phyloP scores from a whole-genome alignment of 805 yeast species.

The Sugiyamaella chiloensis region DNA sequence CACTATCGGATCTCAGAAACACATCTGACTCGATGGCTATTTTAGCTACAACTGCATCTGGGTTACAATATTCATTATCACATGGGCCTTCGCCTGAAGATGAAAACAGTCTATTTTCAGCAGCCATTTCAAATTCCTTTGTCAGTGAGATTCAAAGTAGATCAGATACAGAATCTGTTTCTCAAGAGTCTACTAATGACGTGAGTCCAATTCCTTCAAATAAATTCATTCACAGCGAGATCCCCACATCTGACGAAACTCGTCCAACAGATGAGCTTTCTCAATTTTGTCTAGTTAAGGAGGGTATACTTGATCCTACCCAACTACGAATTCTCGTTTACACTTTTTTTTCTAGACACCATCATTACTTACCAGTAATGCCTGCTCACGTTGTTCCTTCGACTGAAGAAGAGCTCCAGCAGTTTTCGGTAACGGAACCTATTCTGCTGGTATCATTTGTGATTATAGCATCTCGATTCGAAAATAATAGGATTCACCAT shows the following conservation, averaged over 20 bases:
- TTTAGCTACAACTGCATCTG: conserved; percentile 19
- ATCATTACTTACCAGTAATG: conserved; percentile 6
- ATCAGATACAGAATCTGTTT: not conserved
- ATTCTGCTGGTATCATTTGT: conserved; percentile 19
- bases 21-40: conserved; percentile 24
- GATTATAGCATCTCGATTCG: conserved; percentile 22
- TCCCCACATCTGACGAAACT: not conserved
- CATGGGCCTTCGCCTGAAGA: not conserved
- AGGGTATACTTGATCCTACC: conserved; percentile 15
- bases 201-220: not conserved
- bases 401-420: conserved; percentile 8
- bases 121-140: no score
- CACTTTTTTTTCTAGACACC: conserved; percentile 2
- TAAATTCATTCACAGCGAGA: not conserved
- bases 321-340: conserved; percentile 10
- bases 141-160: not conserved
- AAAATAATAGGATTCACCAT: conserved; percentile 2
- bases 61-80: no score
- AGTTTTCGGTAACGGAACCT: conserved; percentile 19
- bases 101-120: no score
- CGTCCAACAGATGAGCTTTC: not conserved
- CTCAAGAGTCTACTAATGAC: not conserved
- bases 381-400: conserved; percentile 11
- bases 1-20: conserved; percentile 18
- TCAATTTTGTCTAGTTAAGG: conserved; percentile 15